Base-by-base conservation (phyloP, 2,329 filamentous ascomycete species). In the Podosphaera leucotricha region DNA sequence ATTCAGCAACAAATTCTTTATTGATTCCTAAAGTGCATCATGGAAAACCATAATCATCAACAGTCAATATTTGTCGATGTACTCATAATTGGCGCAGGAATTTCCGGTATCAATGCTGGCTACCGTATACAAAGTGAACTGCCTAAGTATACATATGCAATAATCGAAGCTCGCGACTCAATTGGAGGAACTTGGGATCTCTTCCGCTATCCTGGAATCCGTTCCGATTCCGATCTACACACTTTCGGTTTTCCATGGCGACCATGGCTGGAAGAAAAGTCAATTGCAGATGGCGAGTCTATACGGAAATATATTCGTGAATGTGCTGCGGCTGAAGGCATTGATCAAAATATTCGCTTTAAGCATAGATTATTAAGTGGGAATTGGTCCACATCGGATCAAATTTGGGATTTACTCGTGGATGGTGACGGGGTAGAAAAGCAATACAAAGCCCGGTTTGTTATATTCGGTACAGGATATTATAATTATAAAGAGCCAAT, bases 151-250 rank as follows among this genome's bases (percentile, higher is more conserved):
- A 68, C 59, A 2, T 85, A 80, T 55, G 65, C 70, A 11, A 71
- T 87, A 21, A 66, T 86, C 15, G 81, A 87, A 57, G 67, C 66
- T 1, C 73, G 81, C 28, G 63, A 67, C 42, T 62, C 65, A 21
- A 64, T 86, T 5, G 81, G 81, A 1, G 81, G 82, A 1, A 87
- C 81, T 0, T 86, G 81, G 81, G 75, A 79, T 53, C 61, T 85
- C 2, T 87, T 84, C 62, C 71, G 67, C 36, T 87, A 84, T 52
- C 80, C 79, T 0, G 77, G 81, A 6, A 77, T 82, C 49, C 64
- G 72, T 39, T 75, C 72, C 2, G 71, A 77, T 48, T 73, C 71
- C 0, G 72, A 77, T 52, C 61, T 77, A 6, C 67, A 66, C 50
- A 75, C 71, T 0, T 76, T 75, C 47, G 71, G 70, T 16, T 84